Base-by-base conservation (phyloP, 495 filamentous ascomycete genomes). In the Chaetomidium leptoderma region DNA sequence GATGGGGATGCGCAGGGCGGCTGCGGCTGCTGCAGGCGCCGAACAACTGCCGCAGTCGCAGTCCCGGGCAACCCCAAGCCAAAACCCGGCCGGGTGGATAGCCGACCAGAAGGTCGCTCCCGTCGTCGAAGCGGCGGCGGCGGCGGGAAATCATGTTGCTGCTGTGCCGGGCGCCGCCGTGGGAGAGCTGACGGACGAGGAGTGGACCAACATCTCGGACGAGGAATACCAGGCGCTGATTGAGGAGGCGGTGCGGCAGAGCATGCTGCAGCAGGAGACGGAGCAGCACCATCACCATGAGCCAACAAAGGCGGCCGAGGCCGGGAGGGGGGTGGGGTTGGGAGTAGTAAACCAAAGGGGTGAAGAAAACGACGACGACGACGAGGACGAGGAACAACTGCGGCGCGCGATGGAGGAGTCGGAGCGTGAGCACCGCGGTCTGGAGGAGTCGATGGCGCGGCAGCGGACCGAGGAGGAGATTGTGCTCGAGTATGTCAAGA, bases 401-500 rank as follows among this genome's bases (percentile, higher is more conserved):
- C 66, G 67, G 4, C 68, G 67, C 32, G 79, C 73, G 4, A 58
- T 83, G 24, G 75, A 77, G 43, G 77, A 81, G 56, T 81, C 78
- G 4, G 73, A 76, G 58, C 62, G 61, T 16, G 72, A 59, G 27
- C 69, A 74, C 37, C 56, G 62, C 48, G 66, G 75, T 44, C 66
- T 73, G 30, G 50, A 70, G 3, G 68, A 70, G 37, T 67, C 77
- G 47, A 40, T 73, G 10, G 67, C 72, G 49, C 73, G 72, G 13
- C 65, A 81, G 24, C 77, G 66, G 61, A 79, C 76, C 0, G 88
- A 91, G 69, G 88, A 91, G 66, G 82, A 88, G 29, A 81, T 88
- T 58, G 79, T 92, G 26, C 64, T 92, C 66, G 85, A 89, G 58
- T 89, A 88, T 68, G 78, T 90, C n/a, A 88, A 84, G 74, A 84